A percentile compares a stretch with the other conserved stretches of the same genome.
Evolutionary conservation across 2,329 filamentous ascomycete genomes (phyloP).

Genomic region (Talaromyces funiculosus): DNA sequence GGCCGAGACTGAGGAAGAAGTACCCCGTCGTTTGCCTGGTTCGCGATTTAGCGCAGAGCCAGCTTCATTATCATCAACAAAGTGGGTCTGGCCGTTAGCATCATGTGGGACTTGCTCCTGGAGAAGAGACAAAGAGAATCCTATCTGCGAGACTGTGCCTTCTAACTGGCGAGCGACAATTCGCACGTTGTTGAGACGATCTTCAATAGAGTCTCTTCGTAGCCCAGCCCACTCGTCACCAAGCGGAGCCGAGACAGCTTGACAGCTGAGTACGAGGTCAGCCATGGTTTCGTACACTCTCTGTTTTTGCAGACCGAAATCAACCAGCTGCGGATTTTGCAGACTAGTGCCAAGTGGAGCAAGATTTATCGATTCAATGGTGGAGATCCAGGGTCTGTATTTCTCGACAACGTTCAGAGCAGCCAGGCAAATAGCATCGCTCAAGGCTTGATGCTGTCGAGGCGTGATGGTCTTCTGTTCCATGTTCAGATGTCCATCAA

Average conservation of each 20-base stretch:
- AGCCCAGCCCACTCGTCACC: constrained; percentile 94
- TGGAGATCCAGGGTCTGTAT: constrained; percentile 83
- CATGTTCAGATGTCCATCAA: constrained; percentile 76
- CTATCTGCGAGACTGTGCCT: constrained; percentile 78
- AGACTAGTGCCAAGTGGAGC: constrained; percentile 70
- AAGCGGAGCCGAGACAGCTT: constrained; percentile 83
- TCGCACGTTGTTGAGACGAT: constrained; percentile 73
- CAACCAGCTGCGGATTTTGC: constrained; percentile 76
- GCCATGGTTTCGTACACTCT: constrained; percentile 88
- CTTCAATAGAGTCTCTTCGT: constrained; percentile 83
- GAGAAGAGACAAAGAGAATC: constrained; percentile 79
- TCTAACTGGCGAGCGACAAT: constrained; percentile 74
- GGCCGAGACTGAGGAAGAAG: constrained; percentile 41
- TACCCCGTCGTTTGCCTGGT: constrained; percentile 33
- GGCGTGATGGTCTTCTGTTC: constrained; percentile 77
- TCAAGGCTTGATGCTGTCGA: constrained; percentile 70
- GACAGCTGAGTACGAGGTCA: constrained; percentile 79
- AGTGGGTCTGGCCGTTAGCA: constrained; percentile 30
- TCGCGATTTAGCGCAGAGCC: constrained; percentile 27
- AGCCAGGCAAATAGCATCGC: constrained; percentile 73
- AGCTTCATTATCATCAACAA: constrained; percentile 23
- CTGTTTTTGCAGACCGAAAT: constrained; percentile 89
- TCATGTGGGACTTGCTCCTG: constrained; percentile 67
- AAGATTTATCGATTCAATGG: constrained; percentile 88
- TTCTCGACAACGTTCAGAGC: constrained; percentile 77